Evolutionary conservation across 768 basidiomycete species (phyloP), one percentile per base, ranked within the genome.

Genomic region (Termitomyces bulborhizus): DNA sequence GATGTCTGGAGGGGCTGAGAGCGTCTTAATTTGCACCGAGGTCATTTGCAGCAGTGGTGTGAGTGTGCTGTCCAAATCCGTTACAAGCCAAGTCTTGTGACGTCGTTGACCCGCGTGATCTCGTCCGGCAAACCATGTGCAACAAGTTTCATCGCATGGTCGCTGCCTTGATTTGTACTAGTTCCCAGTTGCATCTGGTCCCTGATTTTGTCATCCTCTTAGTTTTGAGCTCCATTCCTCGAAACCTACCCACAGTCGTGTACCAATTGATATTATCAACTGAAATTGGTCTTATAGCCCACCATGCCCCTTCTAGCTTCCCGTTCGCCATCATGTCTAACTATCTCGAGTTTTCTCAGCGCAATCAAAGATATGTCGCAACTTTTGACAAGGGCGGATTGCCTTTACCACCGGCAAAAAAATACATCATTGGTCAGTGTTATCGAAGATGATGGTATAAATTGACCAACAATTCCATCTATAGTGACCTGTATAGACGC

Each of bases 1-100:
- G 24, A 62, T 29, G 61, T 76, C 74, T 31, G 86, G 79, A 21
- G 79, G 79, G 36, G 73, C 65, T 54, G 80, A 76, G 18, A 86
- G 63, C 8, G 70, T 66, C 59, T 71, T 76, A 32, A 88, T 74
- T 54, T 76, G 72, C 42, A 55, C 13, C 13, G 65, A 62, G 39
- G 57, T 57, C 58, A 65, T 65, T 32, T 50, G 31, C 43, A 13
- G 27, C 13, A 16, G n/a, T 11, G 39, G 31, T 18, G 29, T 21
- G 21, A 21, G 41, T 53, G 24, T 51, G 70, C 31, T 46, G 46
- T 8, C 6, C 31, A 32, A 7, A 32, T 32, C 31, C 31, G 31
- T 46, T n/a, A 46, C 44, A 34, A 12, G 21, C 21, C 21, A 21
- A 34, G 32, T 34, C 13, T 12, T 37, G 36, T 37, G 36, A 37